phyloP scores from a whole-genome alignment of 352 stramenopile species.

The Globisporangium carolinianum region DNA sequence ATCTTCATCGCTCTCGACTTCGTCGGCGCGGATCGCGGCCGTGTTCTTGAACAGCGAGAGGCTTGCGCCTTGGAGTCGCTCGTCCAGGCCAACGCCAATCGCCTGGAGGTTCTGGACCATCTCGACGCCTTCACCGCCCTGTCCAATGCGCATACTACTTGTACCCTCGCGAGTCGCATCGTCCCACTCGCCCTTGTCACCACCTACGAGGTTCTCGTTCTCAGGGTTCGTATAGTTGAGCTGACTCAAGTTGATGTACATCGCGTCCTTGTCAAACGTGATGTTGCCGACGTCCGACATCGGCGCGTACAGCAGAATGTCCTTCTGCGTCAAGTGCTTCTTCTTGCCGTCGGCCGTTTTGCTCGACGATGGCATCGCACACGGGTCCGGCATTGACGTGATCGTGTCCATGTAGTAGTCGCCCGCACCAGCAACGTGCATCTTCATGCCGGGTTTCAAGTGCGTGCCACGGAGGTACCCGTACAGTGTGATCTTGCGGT shows the following conservation, averaged over 20 bases:
- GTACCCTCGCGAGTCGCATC: conserved; percentile 9
- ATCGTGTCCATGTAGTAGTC: conserved; percentile 96
- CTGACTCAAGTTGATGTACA: conserved; percentile 97
- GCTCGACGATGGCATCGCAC: conserved; percentile 82
- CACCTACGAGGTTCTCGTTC: conserved; percentile 59
- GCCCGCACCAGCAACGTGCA: conserved; percentile 97
- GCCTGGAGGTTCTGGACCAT: conserved; percentile 95
- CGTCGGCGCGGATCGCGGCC: conserved; percentile 71
- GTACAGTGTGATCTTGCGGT: conserved; percentile 95
- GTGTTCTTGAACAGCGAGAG: conserved; percentile 95
- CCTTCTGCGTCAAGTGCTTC: conserved; percentile 91
- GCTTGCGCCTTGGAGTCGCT: conserved; percentile 90
- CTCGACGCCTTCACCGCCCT: conserved; percentile 81
- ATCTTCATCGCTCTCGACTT: conserved; percentile 56
- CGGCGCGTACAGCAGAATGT: conserved; percentile 86
- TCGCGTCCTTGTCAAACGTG: conserved; percentile 98
- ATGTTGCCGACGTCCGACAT: conserved; percentile 97
- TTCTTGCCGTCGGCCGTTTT: conserved; percentile 60
- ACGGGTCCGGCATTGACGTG: conserved; percentile 94
- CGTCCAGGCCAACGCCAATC: conserved; percentile 88
- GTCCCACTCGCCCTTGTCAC: conserved; percentile 43
- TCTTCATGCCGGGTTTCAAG: conserved; percentile 94
- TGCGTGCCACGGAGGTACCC: conserved; percentile 98
- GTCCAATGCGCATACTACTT: conserved; percentile 26
- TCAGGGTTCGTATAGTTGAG: conserved; percentile 94